phyloP scores from a whole-genome alignment of 192 early-diverging fungal genomes.

The Coemansia sp. region DNA sequence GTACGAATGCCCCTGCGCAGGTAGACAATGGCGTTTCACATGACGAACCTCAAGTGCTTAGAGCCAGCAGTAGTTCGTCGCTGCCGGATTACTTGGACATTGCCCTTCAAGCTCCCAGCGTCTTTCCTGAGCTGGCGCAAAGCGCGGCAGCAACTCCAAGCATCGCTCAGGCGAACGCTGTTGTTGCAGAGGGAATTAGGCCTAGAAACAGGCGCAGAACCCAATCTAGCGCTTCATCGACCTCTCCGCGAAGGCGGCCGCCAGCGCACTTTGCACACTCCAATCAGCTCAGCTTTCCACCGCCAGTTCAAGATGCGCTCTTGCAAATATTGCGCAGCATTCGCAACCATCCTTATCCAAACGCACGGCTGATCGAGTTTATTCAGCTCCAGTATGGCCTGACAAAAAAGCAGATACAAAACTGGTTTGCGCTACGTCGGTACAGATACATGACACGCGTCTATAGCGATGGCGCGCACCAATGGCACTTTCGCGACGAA shows the following conservation, averaged over 20 bases:
- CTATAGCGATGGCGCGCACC: constrained; percentile 8
- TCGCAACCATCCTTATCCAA: constrained; percentile 31
- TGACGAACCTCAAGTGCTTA: background rate
- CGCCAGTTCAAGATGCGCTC: constrained; percentile 21
- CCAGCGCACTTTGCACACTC: constrained; percentile 1
- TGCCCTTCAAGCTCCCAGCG: background rate
- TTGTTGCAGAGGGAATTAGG: background rate
- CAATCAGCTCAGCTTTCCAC: constrained; percentile 16
- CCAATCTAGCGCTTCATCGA: background rate
- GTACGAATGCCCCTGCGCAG: too few species aligned
- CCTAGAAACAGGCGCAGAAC: background rate
- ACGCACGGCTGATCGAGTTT: constrained; percentile 2
- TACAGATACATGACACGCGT: constrained; percentile 25
- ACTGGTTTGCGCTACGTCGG: constrained; percentile 48
- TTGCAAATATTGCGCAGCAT: constrained; percentile 21
- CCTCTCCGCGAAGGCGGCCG: background rate
- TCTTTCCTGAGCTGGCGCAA: background rate
- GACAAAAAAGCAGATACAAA: constrained; percentile 35
- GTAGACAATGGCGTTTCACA: background rate
- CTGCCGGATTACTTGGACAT: background rate
- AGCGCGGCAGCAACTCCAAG: background rate
- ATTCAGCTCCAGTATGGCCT: constrained; percentile 14
- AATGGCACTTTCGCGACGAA: constrained; percentile 33
- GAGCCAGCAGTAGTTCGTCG: background rate
- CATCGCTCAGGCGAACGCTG: background rate